Base-by-base conservation (phyloP, 148 eudicot genomes). In the Polygonum maritimum region DNA sequence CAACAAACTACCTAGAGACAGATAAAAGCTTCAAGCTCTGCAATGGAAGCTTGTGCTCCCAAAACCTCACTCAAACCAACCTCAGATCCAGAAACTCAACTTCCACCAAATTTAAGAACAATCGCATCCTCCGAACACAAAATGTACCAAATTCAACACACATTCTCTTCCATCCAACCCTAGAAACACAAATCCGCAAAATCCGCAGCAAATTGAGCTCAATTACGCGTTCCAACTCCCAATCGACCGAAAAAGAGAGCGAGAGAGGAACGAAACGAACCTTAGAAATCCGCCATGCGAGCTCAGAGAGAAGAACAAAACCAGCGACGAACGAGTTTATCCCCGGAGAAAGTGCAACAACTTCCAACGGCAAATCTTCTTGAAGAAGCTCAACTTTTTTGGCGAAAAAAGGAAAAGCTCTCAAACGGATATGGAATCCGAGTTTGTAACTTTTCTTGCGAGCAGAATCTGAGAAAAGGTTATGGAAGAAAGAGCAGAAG, bases 281-380 rank as follows among this genome's bases (percentile, higher is more conserved):
- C 77, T 75, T 52, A 48, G 63, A 74, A n/a, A 49, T 5, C 15
- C 36, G 35, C 31, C 33, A 58, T 36, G 45, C 21, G 52, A 74
- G 33, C 12, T 41, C n/a, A 5, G 22, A 13, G 48, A 0, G 45
- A 15, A 38, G 36, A 55, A 7, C n/a, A 26, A n/a, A 54, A 54
- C 22, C 60, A 19, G 26, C 26, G 26, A 2, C 22, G 60, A 54
- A 54, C 22, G 7, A 54, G 60, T 54, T 18, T 54, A 54, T 54
- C 19, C 60, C 26, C 19, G 9, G 26, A 10, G 51, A 44, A 44
- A 35, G 60, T 26, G 10, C 19, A 18, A 54, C 60, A 5, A 70
- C 38, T 63, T 55, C 69, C 83, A 83, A 83, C 86, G 86, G 86
- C 45, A 83, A 83, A 81, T 73, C 83, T 81, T 83, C 21, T 80